These are phyloP conservation scores for Cornus kousa DNA, from an alignment of 148 eudicot genomes.

Conservation along the genomic window DNA sequence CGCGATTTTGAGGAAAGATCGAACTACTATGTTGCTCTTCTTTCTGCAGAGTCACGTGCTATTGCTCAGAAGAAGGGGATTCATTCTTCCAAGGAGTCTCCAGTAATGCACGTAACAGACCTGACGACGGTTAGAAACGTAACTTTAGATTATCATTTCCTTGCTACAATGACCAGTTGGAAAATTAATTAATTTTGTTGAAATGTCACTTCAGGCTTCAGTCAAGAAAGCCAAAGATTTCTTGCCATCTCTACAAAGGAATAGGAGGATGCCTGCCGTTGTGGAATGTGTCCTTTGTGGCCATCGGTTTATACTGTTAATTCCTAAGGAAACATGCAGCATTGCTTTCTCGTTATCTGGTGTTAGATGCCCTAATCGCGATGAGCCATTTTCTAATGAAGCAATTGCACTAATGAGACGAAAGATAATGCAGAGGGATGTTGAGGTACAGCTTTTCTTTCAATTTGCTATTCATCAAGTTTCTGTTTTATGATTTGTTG, in stretches of 20 bases:
- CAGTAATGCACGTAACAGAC: constrained; percentile 68
- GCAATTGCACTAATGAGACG: constrained; percentile 96
- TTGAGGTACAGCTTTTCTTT: constrained; percentile 60
- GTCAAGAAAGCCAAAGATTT: constrained; percentile 83
- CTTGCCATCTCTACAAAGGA: constrained; percentile 80
- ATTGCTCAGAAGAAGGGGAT: constrained; percentile 63
- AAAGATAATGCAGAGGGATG: constrained; percentile 94
- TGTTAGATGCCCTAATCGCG: constrained; percentile 93
- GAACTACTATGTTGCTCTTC: constrained; percentile 75
- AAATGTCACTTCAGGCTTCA: constrained; percentile 49
- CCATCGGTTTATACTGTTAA: constrained; percentile 70
- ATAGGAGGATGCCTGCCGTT: constrained; percentile 67
- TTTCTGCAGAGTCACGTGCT: constrained; percentile 88
- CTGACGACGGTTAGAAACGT: constrained; percentile 62
- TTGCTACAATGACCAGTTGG: constrained; percentile 2
- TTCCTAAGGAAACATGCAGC: constrained; percentile 91
- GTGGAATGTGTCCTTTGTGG: constrained; percentile 95
- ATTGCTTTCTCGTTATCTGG: constrained; percentile 89
- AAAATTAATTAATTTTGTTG: constrained; percentile 1
- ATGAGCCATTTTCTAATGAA: constrained; percentile 79
- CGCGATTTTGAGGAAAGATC: constrained; percentile 93
- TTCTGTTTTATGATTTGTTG: not conserved
- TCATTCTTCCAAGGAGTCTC: constrained; percentile 69
- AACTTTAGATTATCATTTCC: not conserved
- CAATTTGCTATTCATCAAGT: not conserved